Conservation (phyloP, 495 filamentous ascomycete species). For the Ramalina peruviana region DNA sequence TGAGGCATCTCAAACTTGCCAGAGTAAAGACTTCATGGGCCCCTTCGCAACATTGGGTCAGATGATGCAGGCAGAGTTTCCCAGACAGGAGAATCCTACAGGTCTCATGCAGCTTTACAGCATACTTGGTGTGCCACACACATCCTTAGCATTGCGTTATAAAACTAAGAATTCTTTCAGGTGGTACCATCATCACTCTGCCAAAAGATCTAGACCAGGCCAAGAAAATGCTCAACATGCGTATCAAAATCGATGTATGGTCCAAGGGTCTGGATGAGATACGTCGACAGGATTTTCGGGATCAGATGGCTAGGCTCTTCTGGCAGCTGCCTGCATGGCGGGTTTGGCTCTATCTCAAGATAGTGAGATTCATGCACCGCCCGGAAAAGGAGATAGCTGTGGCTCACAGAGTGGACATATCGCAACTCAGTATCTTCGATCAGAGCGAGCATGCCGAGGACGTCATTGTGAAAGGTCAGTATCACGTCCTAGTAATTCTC, state of each 20-base stretch:
- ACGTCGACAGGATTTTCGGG: neutral
- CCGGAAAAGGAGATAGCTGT: neutral
- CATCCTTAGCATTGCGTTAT: neutral
- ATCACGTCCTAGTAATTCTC: too few relatives aligned
- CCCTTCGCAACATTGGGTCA: neutral
- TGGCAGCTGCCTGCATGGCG: slow-evolving; percentile 2
- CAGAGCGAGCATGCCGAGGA: neutral
- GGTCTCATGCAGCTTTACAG: neutral
- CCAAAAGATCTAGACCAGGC: slow-evolving; percentile 1
- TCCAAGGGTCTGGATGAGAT: neutral
- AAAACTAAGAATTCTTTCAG: neutral
- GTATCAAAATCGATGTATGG: slow-evolving; percentile 3
- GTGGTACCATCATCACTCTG: neutral
- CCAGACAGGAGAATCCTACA: neutral
- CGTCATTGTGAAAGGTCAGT: neutral
- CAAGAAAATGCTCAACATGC: neutral
- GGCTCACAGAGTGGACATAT: neutral
- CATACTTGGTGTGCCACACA: neutral
- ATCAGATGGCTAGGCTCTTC: slow-evolving; percentile 1
- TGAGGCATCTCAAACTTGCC: too few relatives aligned
- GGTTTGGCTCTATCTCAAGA: slow-evolving; percentile 6
- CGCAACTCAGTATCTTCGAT: neutral
- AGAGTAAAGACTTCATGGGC: neutral
- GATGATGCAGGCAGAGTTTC: neutral
- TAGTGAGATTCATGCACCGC: neutral